Percentiles rank a stretch among this genome's conserved stretches.
Evolutionary conservation across 2,329 filamentous ascomycete genomes (phyloP).

Genomic region (Calonectria henricotiae): DNA sequence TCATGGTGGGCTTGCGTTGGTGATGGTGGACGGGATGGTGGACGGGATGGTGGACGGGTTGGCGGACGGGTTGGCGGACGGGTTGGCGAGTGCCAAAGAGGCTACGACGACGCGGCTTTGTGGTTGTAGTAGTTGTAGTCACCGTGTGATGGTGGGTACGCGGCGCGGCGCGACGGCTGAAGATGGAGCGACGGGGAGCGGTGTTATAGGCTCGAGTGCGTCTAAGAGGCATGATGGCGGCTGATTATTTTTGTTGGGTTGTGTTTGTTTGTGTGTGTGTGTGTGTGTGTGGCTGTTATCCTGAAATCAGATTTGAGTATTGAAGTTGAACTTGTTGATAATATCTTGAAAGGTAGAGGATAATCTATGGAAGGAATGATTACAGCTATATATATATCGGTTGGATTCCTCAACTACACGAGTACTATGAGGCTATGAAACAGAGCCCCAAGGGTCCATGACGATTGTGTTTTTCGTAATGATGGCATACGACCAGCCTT

Average conservation of each 20-base stretch:
- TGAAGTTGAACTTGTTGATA: conserved; percentile 21
- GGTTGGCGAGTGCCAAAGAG: conserved; percentile 62
- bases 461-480: conserved; percentile 27
- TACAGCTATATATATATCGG: conserved; percentile 31
- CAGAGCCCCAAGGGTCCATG: conserved; percentile 18
- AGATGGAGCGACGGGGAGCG: conserved; percentile 52
- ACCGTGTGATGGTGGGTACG: conserved; percentile 52
- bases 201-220: conserved; percentile 49
- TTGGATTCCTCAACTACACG: background rate
- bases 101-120: conserved; percentile 62
- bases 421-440: conserved; percentile 5
- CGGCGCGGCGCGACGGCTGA: conserved; percentile 47
- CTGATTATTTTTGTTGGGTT: conserved; percentile 15
- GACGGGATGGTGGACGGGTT: conserved; percentile 50
- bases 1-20: conserved; percentile 77
- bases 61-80: conserved; percentile 66
- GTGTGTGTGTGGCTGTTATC: conserved; percentile 35
- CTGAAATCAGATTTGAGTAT: background rate
- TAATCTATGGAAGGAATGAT: background rate
- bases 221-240: conserved; percentile 56
- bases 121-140: conserved; percentile 62
- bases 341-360: background rate
- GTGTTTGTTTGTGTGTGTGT: conserved; percentile 29
- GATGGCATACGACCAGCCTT: conserved; percentile 30
- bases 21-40: conserved; percentile 72